Evolutionary conservation across 2,329 filamentous ascomycete genomes (phyloP).

Genomic region (Polytolypa hystricis): DNA sequence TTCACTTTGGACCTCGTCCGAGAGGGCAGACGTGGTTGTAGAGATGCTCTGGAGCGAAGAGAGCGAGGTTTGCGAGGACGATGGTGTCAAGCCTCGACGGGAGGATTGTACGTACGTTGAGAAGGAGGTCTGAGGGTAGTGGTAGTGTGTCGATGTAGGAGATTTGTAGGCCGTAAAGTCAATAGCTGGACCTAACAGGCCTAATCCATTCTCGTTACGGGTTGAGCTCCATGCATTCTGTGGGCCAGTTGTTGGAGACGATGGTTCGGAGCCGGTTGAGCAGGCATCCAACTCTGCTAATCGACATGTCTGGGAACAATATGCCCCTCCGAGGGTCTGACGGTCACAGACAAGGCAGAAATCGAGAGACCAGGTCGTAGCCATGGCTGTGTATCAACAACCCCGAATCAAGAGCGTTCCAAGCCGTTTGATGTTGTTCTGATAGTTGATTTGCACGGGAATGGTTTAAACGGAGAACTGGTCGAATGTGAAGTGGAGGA

Average conservation of each 20-base stretch:
- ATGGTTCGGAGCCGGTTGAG: conserved; percentile 31
- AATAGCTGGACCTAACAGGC: conserved; percentile 62
- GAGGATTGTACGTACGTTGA: conserved; percentile 8
- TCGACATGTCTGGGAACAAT: conserved; percentile 87
- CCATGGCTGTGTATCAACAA: conserved; percentile 16
- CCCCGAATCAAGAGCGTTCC: background rate
- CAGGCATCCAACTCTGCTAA: conserved; percentile 76
- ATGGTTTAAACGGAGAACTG: background rate
- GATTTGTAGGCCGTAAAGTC: conserved; percentile 58
- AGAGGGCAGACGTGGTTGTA: conserved; percentile 49
- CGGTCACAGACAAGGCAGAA: conserved; percentile 92
- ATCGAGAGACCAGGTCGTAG: conserved; percentile 63
- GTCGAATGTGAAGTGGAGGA: background rate
- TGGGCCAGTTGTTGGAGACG: conserved; percentile 13
- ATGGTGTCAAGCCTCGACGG: conserved; percentile 34
- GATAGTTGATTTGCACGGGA: background rate
- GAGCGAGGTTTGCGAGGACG: conserved; percentile 74
- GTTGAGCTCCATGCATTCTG: conserved; percentile 10
- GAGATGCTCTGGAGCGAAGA: conserved; percentile 61
- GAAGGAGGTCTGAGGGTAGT: conserved; percentile 8
- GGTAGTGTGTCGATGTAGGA: conserved; percentile 16
- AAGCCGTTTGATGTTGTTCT: background rate
- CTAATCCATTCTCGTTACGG: conserved; percentile 20
- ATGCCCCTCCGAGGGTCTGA: conserved; percentile 69
- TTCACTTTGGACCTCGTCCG: conserved; percentile 66